Evolutionary conservation across 108 stramenopile genomes (phyloP), one percentile per base, ranked within the genome.

Genomic region (Cylindrotheca fusiformis): DNA sequence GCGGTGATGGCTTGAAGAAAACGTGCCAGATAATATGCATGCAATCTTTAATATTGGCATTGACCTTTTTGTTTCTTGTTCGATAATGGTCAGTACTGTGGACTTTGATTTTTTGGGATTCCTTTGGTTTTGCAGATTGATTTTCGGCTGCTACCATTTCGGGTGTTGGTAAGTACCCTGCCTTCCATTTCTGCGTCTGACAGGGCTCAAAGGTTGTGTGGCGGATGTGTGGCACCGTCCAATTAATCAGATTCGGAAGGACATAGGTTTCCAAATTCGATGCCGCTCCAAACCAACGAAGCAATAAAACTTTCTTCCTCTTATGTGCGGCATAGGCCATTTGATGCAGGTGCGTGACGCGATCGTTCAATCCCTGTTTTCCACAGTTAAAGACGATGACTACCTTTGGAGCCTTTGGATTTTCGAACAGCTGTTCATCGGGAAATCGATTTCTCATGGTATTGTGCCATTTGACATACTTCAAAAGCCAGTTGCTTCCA

Each of bases 281-380:
- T 29, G 60, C 48, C 18, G 48, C 60, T 50, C 50, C 60, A 44
- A 50, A 61, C 60, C 60, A 61, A 48, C 50, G 48, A 17, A 61
- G 31, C 0, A 61, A 22, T 21, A 61, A 29, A 0, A 61, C 48
- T 18, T 49, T 14, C n/a, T 61, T 25, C 2, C n/a, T 19, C 29
- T 28, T 18, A 2, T 48, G 31, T 1, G 60, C 60, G 50, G 6
- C 19, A 23, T 28, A 14, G 1, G 50, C 19, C 26, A 50, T 24
- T 12, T 49, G 60, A 1, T 49, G 48, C 1, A 61, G 10, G 1
- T 29, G 28, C 22, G 29, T 61, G 48, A 61, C 50, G 2, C 60
- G 47, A 44, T 61, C 60, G 18, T 48, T 50, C 24, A 61, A 28
- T 5, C 60, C 60, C 31, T 29, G 29, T 49, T 50, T 48, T 6